phyloP scores from a whole-genome alignment of 805 yeast genomes.

The Wickerhamiella spandovensis region DNA sequence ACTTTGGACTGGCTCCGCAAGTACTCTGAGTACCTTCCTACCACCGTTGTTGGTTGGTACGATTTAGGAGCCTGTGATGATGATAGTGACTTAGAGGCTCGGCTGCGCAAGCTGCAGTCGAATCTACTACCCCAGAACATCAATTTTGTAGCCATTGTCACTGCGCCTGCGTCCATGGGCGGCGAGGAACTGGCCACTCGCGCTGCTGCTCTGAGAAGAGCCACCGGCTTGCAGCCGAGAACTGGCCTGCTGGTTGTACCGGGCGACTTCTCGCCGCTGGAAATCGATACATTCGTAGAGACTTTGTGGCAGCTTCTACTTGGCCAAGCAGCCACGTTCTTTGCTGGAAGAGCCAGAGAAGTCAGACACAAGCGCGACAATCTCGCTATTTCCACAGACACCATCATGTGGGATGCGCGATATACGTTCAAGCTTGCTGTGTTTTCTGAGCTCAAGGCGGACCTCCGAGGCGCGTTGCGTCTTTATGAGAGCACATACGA shows the following conservation, averaged over 20 bases:
- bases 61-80: background rate
- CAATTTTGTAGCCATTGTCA: background rate
- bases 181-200: conserved; percentile 15
- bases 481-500: conserved; percentile 43
- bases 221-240: conserved; percentile 32
- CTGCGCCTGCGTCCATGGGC: background rate
- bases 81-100: conserved; percentile 10
- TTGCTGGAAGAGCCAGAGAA: conserved; percentile 9
- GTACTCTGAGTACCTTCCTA: conserved; percentile 35
- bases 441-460: conserved; percentile 36
- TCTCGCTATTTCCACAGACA: conserved; percentile 15
- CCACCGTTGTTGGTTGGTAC: conserved; percentile 28
- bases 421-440: conserved; percentile 39
- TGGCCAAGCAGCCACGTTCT: conserved; percentile 34
- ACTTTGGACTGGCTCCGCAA: conserved; percentile 41
- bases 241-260: conserved; percentile 34
- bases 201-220: conserved; percentile 26
- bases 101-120: conserved; percentile 24
- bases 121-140: conserved; percentile 7
- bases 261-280: conserved; percentile 28
- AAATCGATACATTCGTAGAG: conserved; percentile 29
- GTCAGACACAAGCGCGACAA: conserved; percentile 14
- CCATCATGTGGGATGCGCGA: conserved; percentile 35
- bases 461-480: conserved; percentile 36
- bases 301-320: conserved; percentile 28